phyloP scores from a whole-genome alignment of 306 rosid genomes.

The Cucumis cinereus region DNA sequence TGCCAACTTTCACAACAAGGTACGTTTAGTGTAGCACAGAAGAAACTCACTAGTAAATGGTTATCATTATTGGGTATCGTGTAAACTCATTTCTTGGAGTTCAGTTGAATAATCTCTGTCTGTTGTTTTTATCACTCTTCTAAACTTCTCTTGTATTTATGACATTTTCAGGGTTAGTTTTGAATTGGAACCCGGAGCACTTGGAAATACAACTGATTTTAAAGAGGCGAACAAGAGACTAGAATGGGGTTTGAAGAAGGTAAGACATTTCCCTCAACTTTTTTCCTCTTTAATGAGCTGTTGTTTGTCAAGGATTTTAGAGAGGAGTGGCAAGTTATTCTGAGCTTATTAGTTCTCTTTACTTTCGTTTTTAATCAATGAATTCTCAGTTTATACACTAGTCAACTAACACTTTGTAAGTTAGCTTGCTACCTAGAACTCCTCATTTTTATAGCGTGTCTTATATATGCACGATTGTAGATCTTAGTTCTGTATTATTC shows the following conservation, averaged over 20 bases:
- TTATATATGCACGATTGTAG: neutral
- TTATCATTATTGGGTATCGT: neutral
- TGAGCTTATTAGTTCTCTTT: neutral
- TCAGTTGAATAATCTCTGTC: neutral
- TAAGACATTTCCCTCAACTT: slow-evolving; percentile 5
- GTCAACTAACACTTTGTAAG: neutral
- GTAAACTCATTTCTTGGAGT: neutral
- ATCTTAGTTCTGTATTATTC: neutral
- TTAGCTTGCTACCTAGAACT: neutral
- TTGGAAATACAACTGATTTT: slow-evolving; percentile 77
- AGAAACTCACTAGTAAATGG: neutral
- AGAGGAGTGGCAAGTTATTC: neutral
- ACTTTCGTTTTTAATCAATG: neutral
- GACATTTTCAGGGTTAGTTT: slow-evolving; percentile 53
- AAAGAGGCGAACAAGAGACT: slow-evolving; percentile 71
- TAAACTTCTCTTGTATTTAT: neutral
- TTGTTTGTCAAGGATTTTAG: neutral
- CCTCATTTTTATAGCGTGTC: neutral
- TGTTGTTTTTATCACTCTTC: neutral
- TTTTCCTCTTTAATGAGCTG: neutral
- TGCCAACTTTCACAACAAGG: slow-evolving; percentile 74
- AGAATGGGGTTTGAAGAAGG: slow-evolving; percentile 92
- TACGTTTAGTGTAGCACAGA: slow-evolving; percentile 15
- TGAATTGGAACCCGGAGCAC: slow-evolving; percentile 78
- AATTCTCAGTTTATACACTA: neutral